These are phyloP conservation scores for Lavandula angustifolia DNA, from an alignment of 257 asterid genomes.

Conservation along the genomic window DNA sequence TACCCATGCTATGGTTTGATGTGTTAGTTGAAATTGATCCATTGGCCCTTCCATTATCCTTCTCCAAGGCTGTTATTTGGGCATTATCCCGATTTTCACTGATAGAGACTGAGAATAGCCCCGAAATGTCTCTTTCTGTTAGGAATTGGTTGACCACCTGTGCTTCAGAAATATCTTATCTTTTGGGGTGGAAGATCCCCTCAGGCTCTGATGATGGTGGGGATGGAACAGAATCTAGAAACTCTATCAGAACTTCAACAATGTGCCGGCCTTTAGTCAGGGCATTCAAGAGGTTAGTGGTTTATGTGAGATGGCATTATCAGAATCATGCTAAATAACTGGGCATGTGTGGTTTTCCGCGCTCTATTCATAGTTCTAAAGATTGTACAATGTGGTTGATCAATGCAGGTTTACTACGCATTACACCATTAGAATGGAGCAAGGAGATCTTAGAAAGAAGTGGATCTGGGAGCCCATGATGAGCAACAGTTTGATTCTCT, in stretches of 20 bases:
- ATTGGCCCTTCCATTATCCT: slow-evolving; percentile 66
- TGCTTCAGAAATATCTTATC: slow-evolving; percentile 73
- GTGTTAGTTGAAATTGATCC: slow-evolving; percentile 87
- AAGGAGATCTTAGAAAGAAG: slow-evolving; percentile 67
- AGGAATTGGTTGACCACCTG: slow-evolving; percentile 64
- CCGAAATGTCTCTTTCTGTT: slow-evolving; percentile 54
- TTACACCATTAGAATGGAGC: slow-evolving; percentile 73
- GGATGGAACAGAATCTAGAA: slow-evolving; percentile 67
- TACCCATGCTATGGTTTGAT: slow-evolving; percentile 96
- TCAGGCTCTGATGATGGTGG: slow-evolving; percentile 94
- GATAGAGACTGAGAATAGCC: slow-evolving; percentile 58
- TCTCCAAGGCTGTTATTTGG: slow-evolving; percentile 91
- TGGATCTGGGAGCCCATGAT: slow-evolving; percentile 97
- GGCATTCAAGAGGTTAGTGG: slow-evolving; percentile 82
- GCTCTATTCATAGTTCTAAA: slow-evolving; percentile 16
- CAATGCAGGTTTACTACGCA: slow-evolving; percentile 76
- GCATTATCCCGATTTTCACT: slow-evolving; percentile 79
- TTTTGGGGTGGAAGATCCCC: slow-evolving; percentile 89
- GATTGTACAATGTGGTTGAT: slow-evolving; percentile 23
- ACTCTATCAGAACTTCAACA: slow-evolving; percentile 72
- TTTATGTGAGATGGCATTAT: slow-evolving; percentile 28
- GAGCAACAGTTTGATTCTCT: slow-evolving; percentile 83
- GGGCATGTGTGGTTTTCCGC: slow-evolving; percentile 7
- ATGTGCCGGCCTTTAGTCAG: slow-evolving; percentile 76
- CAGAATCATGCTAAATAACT: slow-evolving; percentile 22